phyloP scores from a whole-genome alignment of 306 rosid species.

The Citrullus colocynthis region DNA sequence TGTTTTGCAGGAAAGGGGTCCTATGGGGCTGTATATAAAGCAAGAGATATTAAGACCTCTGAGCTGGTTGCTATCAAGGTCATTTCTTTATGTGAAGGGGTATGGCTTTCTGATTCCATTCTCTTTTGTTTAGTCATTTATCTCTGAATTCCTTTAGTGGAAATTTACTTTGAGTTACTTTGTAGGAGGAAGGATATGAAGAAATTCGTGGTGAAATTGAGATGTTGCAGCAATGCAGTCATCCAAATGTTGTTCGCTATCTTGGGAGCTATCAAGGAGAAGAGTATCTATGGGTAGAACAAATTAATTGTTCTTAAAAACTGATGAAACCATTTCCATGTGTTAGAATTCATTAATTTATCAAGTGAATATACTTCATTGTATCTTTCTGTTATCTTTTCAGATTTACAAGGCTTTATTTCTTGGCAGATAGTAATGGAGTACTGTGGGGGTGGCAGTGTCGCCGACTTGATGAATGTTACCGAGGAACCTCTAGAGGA shows the following conservation, averaged over 20 bases:
- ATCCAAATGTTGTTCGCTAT: slow-evolving; percentile 95
- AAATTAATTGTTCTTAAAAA: neutral
- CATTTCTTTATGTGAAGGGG: slow-evolving; percentile 88
- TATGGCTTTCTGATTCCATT: slow-evolving; percentile 17
- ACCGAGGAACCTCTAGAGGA: slow-evolving; percentile 87
- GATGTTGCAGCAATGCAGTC: slow-evolving; percentile 96
- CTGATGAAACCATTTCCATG: neutral
- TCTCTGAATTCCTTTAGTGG: slow-evolving; percentile 9
- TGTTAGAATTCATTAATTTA: neutral
- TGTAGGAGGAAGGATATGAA: slow-evolving; percentile 96
- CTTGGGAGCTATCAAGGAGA: slow-evolving; percentile 99
- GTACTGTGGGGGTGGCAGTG: slow-evolving; percentile 99
- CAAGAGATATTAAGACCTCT: slow-evolving; percentile 78
- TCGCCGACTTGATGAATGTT: slow-evolving; percentile 81
- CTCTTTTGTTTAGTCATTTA: neutral
- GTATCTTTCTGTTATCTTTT: slow-evolving; percentile 9
- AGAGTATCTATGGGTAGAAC: slow-evolving; percentile 91
- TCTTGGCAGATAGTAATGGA: slow-evolving; percentile 98
- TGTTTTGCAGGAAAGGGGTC: slow-evolving; percentile 77
- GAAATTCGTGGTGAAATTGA: slow-evolving; percentile 98
- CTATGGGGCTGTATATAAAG: slow-evolving; percentile 94
- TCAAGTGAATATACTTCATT: slow-evolving; percentile 1
- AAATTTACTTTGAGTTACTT: slow-evolving; percentile 11
- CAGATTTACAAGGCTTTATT: slow-evolving; percentile 22
- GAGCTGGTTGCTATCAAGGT: slow-evolving; percentile 95